A percentile compares a stretch with the other conserved stretches of the same genome.
These are phyloP conservation scores for Laetiporus sulphureus DNA, from an alignment of 1,284 basidiomycete species.

Conservation along the genomic window DNA sequence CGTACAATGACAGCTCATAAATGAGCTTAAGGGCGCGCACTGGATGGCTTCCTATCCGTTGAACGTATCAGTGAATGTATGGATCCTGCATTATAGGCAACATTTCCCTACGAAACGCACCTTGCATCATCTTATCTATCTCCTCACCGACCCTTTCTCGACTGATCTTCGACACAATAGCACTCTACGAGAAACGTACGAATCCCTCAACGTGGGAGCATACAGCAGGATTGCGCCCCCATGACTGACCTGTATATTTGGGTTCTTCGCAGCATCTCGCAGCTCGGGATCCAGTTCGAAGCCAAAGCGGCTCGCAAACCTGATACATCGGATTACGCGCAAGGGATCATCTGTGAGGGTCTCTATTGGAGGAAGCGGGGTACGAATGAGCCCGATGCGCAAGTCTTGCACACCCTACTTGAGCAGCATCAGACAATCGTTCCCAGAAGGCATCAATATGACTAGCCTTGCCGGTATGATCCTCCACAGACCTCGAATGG, in stretches of 20 bases:
- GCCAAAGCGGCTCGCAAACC: conserved; percentile 89
- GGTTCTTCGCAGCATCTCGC: conserved; percentile 56
- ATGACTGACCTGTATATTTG: conserved; percentile 72
- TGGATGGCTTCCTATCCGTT: conserved; percentile 65
- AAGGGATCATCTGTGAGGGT: conserved; percentile 96
- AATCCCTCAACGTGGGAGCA: too few species aligned
- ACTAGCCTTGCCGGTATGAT: conserved; percentile 72
- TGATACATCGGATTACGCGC: conserved; percentile 83
- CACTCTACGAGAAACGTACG: conserved; percentile 49
- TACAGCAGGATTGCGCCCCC: too few species aligned
- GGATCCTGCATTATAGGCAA: too few species aligned
- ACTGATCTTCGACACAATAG: conserved; percentile 74
- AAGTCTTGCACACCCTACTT: conserved; percentile 81
- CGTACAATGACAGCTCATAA: conserved; percentile 60
- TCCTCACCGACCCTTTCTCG: conserved; percentile 90
- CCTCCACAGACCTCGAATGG: conserved; percentile 85
- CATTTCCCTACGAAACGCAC: too few species aligned
- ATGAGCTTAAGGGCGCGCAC: conserved; percentile 71
- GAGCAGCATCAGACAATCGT: conserved; percentile 3
- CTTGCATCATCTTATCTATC: conserved; percentile 86
- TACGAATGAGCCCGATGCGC: conserved; percentile 75
- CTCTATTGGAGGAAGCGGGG: conserved; percentile 80
- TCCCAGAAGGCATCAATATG: background rate
- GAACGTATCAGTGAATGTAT: too few species aligned
- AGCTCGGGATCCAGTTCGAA: conserved; percentile 79